These are phyloP conservation scores for Saksenaea oblongispora DNA, from an alignment of 371 early-diverging fungal species.

Conservation along the genomic window DNA sequence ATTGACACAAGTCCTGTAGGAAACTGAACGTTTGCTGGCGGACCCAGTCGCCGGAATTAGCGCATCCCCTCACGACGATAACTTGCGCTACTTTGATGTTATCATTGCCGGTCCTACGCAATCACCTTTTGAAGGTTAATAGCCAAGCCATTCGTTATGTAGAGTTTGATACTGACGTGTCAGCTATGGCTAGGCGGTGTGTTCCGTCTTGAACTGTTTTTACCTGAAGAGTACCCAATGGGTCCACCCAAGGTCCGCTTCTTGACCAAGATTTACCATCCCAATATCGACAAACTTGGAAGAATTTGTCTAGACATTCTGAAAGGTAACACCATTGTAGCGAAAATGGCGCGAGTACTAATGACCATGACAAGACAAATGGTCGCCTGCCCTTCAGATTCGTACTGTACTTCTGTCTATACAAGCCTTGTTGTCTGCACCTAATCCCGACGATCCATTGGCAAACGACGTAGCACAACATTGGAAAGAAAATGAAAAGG, in stretches of 20 bases:
- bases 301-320: conserved; percentile 99
- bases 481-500: conserved; percentile 95
- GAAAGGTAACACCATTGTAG: conserved; percentile 62
- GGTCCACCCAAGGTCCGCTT: conserved; percentile 98
- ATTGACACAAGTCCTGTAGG: conserved; percentile 52
- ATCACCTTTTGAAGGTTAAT: conserved; percentile 96
- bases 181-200: conserved; percentile 74
- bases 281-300: conserved; percentile 98
- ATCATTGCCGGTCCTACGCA: conserved; percentile 94
- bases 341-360: neutral
- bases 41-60: conserved; percentile 97
- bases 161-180: conserved; percentile 1
- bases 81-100: conserved; percentile 97
- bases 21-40: conserved; percentile 91
- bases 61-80: conserved; percentile 92
- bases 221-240: conserved; percentile 99
- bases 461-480: conserved; percentile 99
- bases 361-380: conserved; percentile 74
- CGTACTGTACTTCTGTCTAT: conserved; percentile 97
- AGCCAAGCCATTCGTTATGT: neutral
- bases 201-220: conserved; percentile 94
- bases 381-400: conserved; percentile 99
- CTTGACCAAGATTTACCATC: conserved; percentile 99
- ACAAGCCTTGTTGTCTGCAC: conserved; percentile 98
- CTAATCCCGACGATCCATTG: conserved; percentile 98